phyloP scores from a whole-genome alignment of 164 flowering plant species.

The Litsea cubeba region DNA sequence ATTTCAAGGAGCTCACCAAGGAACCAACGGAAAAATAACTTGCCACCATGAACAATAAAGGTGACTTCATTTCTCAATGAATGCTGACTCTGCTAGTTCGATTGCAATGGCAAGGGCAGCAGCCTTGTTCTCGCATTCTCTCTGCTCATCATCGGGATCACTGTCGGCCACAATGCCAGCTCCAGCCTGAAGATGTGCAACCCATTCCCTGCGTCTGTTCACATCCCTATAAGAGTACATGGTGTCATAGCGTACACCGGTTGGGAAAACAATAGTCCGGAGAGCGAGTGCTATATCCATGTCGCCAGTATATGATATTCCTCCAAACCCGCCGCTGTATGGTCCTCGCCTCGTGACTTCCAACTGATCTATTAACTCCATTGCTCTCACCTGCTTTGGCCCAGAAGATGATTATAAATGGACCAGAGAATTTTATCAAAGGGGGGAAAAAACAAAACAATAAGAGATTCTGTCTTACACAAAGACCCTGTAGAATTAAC shows the following conservation, averaged over 20 bases:
- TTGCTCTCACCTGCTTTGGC: slow-evolving; percentile 73
- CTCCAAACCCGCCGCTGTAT: slow-evolving; percentile 91
- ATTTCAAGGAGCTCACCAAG: background rate
- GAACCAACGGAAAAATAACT: no score
- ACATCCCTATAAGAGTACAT: slow-evolving; percentile 78
- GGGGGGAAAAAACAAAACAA: background rate
- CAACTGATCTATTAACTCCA: slow-evolving; percentile 83
- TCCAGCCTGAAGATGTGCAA: slow-evolving; percentile 89
- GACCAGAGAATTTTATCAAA: background rate
- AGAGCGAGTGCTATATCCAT: slow-evolving; percentile 90
- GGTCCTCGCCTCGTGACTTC: slow-evolving; percentile 85
- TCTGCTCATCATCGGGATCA: slow-evolving; percentile 69
- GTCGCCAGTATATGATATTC: slow-evolving; percentile 74
- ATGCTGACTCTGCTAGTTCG: slow-evolving; percentile 87
- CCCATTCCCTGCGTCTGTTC: slow-evolving; percentile 70
- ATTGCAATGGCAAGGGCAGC: slow-evolving; percentile 88
- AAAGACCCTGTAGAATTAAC: background rate
- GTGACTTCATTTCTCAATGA: slow-evolving; percentile 26
- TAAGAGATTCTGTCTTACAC: background rate
- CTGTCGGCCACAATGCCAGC: slow-evolving; percentile 93
- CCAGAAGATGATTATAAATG: no score
- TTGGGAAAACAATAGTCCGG: slow-evolving; percentile 87
- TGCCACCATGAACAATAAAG: background rate
- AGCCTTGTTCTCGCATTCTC: slow-evolving; percentile 87
- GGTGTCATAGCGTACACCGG: slow-evolving; percentile 51